Conservation (phyloP, 2,329 filamentous ascomycete genomes). For the Aphanocladium album region DNA sequence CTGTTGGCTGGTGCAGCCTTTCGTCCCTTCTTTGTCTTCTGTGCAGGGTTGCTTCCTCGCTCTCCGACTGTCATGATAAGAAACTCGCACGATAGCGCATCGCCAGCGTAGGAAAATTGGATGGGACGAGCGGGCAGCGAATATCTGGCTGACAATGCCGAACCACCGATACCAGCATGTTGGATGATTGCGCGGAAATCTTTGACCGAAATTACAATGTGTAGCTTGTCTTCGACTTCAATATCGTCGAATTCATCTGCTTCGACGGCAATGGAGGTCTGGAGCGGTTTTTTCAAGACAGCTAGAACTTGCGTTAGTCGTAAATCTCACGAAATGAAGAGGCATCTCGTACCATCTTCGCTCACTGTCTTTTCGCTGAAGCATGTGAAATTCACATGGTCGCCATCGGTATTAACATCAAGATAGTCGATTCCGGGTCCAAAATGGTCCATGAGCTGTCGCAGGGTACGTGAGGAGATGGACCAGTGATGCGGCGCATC, state of each 20-base stretch:
- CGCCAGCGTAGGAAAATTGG: conserved; percentile 64
- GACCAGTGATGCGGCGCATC: conserved; percentile 66
- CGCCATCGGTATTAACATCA: conserved; percentile 69
- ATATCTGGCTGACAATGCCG: conserved; percentile 63
- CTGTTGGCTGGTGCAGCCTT: conserved; percentile 32
- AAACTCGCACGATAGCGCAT: conserved; percentile 68
- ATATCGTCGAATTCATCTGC: conserved; percentile 73
- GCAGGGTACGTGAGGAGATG: conserved; percentile 64
- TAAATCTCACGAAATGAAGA: not conserved
- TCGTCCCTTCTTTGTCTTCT: conserved; percentile 43
- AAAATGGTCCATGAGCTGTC: conserved; percentile 76
- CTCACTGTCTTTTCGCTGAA: conserved; percentile 75
- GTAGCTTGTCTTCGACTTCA: conserved; percentile 66
- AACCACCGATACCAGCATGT: conserved; percentile 65
- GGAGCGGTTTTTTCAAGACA: conserved; percentile 72
- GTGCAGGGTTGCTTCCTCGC: conserved; percentile 42
- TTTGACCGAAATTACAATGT: conserved; percentile 76
- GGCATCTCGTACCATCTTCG: conserved; percentile 38
- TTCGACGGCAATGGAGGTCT: conserved; percentile 73
- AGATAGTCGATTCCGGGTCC: conserved; percentile 75
- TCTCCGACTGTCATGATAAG: conserved; percentile 80
- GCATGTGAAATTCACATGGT: conserved; percentile 72
- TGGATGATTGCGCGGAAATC: conserved; percentile 76
- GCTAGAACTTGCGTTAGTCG: conserved; percentile 38
- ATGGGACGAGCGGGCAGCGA: conserved; percentile 67